These are phyloP conservation scores for Aspergillus indologenus DNA, from an alignment of 495 filamentous ascomycete species.

Conservation along the genomic window DNA sequence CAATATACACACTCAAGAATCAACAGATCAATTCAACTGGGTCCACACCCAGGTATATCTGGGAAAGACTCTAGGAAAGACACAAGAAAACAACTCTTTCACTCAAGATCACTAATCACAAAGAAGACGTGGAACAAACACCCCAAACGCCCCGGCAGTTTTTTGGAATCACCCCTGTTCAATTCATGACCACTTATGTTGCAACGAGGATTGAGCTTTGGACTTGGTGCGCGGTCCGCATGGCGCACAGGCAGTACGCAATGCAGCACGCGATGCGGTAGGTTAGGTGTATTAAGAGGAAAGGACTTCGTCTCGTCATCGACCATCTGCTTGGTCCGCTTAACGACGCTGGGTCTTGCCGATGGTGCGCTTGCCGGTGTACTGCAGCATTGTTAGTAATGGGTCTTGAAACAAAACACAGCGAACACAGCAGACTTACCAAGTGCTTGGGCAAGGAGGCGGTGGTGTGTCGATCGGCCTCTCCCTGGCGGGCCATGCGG, in stretches of 20 bases:
- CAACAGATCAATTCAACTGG: conserved; percentile 2
- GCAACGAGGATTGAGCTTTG: conserved; percentile 4
- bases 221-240: too few relatives aligned
- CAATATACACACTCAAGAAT: not conserved
- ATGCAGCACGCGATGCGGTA: too few relatives aligned
- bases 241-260: too few relatives aligned
- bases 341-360: conserved; percentile 59
- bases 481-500: conserved; percentile 90
- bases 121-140: conserved; percentile 13
- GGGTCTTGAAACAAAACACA: conserved; percentile 2
- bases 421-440: too few relatives aligned
- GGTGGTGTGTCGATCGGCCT: conserved; percentile 89
- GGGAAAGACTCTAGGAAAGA: conserved; percentile 1
- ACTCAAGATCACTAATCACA: conserved; percentile 12
- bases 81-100: conserved; percentile 7
- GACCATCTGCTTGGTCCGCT: conserved; percentile 12
- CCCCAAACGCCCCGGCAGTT: conserved; percentile 20
- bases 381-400: conserved; percentile 32
- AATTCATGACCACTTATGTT: conserved; percentile 20
- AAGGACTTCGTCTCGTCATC: conserved; percentile 31
- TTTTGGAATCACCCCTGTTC: conserved; percentile 19
- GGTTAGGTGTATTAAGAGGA: conserved; percentile 23
- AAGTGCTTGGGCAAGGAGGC: conserved; percentile 85
- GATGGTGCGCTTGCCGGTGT: conserved; percentile 56
- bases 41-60: not conserved